Conservation (phyloP, 371 early-diverging fungal genomes). For the Saksenaea oblongispora region DNA sequence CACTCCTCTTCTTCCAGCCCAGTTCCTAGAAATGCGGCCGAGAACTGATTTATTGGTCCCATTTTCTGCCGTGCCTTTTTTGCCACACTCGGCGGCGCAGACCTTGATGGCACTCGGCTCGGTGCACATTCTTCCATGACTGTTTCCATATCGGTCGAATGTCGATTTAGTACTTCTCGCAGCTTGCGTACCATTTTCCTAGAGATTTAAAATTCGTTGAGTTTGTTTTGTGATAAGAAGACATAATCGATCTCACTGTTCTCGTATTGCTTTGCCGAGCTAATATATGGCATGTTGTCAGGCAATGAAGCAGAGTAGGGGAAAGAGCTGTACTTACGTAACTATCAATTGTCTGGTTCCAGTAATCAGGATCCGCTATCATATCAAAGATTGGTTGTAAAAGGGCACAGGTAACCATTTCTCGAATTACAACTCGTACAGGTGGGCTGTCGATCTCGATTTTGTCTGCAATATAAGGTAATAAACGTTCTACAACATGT, state of each 20-base stretch:
- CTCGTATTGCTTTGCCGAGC: slow-evolving; percentile 63
- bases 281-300: slow-evolving; percentile 15
- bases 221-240: not conserved
- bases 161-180: slow-evolving; percentile 70
- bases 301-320: not conserved
- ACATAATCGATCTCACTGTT: slow-evolving; percentile 46
- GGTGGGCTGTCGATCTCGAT: slow-evolving; percentile 58
- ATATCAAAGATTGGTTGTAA: slow-evolving; percentile 72
- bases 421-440: slow-evolving; percentile 68
- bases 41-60: slow-evolving; percentile 22
- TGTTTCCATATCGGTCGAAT: slow-evolving; percentile 52
- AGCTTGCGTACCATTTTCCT: slow-evolving; percentile 73
- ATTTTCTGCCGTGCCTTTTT: slow-evolving; percentile 1
- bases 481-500: slow-evolving; percentile 56
- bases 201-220: slow-evolving; percentile 1
- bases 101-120: not conserved
- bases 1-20: slow-evolving; percentile 25
- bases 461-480: slow-evolving; percentile 62
- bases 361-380: slow-evolving; percentile 82
- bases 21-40: slow-evolving; percentile 27
- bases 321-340: slow-evolving; percentile 43
- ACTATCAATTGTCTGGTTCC: slow-evolving; percentile 75
- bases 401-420: slow-evolving; percentile 71
- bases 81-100: slow-evolving; percentile 5
- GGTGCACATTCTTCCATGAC: slow-evolving; percentile 15